These are phyloP conservation scores for Chaetoceros muelleri DNA, from an alignment of 108 stramenopile species.

Conservation along the genomic window DNA sequence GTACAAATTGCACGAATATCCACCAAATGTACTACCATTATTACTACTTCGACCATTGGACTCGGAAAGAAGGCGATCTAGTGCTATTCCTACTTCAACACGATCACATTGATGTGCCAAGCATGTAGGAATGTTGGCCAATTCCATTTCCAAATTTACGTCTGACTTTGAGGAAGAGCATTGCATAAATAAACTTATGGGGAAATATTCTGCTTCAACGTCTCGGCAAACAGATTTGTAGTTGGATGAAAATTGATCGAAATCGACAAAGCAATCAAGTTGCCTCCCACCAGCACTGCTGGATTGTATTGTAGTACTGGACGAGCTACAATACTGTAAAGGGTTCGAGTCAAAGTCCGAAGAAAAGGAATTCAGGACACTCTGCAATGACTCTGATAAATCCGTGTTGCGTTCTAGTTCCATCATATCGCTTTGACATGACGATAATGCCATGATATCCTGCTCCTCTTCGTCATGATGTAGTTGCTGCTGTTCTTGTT, in stretches of 20 bases:
- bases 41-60: too few species aligned
- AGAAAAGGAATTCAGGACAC: neutral
- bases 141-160: neutral
- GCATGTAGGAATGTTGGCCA: neutral
- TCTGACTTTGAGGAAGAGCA: neutral
- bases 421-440: neutral
- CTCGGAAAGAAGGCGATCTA: too few species aligned
- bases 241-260: neutral
- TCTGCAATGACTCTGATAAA: neutral
- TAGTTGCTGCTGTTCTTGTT: too few species aligned
- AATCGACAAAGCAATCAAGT: neutral
- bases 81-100: neutral
- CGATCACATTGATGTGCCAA: neutral
- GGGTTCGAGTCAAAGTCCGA: neutral
- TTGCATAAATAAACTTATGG: neutral
- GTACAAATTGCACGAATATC: too few species aligned
- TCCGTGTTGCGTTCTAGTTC: neutral
- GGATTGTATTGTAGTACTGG: too few species aligned
- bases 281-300: neutral
- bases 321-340: neutral
- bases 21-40: too few species aligned
- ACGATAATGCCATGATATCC: too few species aligned
- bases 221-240: neutral
- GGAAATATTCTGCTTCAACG: neutral
- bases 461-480: too few species aligned